These are phyloP conservation scores for Fusarium buharicum DNA, from an alignment of 2,329 filamentous ascomycete genomes.

Conservation along the genomic window DNA sequence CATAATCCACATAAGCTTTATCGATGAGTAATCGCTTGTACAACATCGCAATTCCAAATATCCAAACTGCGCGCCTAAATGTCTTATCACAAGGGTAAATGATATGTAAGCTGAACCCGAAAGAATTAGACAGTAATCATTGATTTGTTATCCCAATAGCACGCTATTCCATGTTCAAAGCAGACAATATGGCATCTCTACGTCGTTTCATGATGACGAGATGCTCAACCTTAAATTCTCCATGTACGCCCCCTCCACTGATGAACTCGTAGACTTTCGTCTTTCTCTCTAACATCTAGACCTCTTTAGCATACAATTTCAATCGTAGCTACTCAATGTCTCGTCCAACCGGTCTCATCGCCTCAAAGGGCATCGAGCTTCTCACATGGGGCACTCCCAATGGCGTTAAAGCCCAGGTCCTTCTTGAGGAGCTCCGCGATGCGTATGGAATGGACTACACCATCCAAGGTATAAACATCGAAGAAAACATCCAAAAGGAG, in stretches of 20 bases:
- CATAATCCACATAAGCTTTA: not conserved
- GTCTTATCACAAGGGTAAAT: not conserved
- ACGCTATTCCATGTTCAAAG: not conserved
- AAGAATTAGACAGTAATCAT: not conserved
- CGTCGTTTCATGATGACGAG: not conserved
- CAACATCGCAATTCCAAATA: not conserved
- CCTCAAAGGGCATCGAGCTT: conserved; percentile 72
- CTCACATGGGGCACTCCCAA: conserved; percentile 67
- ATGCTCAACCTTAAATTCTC: not conserved
- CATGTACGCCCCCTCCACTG: not conserved
- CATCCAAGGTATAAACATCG: conserved; percentile 68
- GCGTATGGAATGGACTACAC: conserved; percentile 71
- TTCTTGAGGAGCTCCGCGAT: conserved; percentile 74
- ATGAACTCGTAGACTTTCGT: not conserved
- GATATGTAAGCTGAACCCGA: not conserved
- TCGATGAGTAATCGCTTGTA: conserved; percentile 25
- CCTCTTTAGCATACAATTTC: not conserved
- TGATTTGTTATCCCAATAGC: not conserved
- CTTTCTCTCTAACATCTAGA: not conserved
- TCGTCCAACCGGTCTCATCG: conserved; percentile 64
- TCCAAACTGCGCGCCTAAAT: not conserved
- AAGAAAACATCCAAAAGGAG: conserved; percentile 72
- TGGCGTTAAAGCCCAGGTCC: conserved; percentile 66
- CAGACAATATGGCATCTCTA: conserved; percentile 6
- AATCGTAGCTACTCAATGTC: conserved; percentile 40